A percentile compares a stretch with the other conserved stretches of the same genome.
Evolutionary conservation across 2,329 filamentous ascomycete genomes (phyloP).

Genomic region (Aureobasidium melanogenum): DNA sequence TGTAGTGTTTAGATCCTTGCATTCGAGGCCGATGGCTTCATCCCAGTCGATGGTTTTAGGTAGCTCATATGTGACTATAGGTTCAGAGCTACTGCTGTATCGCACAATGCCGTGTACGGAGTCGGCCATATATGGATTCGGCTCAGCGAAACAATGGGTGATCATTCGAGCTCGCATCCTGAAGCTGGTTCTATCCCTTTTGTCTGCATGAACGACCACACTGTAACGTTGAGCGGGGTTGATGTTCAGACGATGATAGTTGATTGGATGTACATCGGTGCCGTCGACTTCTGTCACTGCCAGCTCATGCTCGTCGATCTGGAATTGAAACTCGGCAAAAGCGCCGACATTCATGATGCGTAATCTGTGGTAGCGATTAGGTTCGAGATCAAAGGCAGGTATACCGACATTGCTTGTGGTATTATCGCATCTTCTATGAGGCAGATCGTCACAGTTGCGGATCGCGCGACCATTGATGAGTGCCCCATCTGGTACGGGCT

Average conservation of each 20-base stretch:
- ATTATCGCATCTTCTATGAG: conserved; percentile 29
- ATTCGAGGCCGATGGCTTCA: conserved; percentile 40
- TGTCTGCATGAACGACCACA: conserved; percentile 48
- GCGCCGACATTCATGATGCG: conserved; percentile 56
- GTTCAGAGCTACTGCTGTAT: conserved; percentile 27
- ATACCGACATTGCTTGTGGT: conserved; percentile 20
- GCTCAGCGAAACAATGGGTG: conserved; percentile 50
- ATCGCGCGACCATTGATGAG: conserved; percentile 34
- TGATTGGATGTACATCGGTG: conserved; percentile 48
- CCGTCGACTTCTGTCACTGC: conserved; percentile 60
- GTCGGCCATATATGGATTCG: conserved; percentile 36
- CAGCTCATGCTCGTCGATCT: conserved; percentile 55
- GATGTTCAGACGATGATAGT: conserved; percentile 51
- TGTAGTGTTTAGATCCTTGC: conserved; percentile 43
- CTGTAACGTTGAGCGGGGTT: conserved; percentile 64
- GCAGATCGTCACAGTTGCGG: conserved; percentile 30
- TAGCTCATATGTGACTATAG: not conserved
- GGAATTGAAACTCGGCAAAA: conserved; percentile 57
- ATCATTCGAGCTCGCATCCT: conserved; percentile 51
- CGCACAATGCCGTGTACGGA: conserved; percentile 43
- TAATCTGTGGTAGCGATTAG: conserved; percentile 46
- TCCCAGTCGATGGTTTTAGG: conserved; percentile 43
- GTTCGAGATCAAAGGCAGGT: conserved; percentile 28
- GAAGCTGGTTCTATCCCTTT: conserved; percentile 23
- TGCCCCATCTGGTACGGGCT: conserved; percentile 44